Conservation (phyloP, 495 filamentous ascomycete genomes). For the Penicillium canariense region DNA sequence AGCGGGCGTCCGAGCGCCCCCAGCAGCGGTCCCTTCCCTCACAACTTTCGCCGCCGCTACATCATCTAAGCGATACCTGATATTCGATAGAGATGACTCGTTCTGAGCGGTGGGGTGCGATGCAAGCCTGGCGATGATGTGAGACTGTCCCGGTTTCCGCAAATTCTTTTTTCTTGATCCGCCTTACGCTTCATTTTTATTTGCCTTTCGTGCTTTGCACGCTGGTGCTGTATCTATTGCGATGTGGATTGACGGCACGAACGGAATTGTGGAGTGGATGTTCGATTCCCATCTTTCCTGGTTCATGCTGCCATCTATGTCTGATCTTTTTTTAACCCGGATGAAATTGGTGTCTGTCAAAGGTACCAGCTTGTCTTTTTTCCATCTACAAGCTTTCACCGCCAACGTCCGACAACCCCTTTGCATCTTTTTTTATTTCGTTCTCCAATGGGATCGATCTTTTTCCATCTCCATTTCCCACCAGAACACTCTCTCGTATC, state of each 20-base stretch:
- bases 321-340: neutral
- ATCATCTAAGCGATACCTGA: conserved; percentile 23
- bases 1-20: conserved; percentile 6
- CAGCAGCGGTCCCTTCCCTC: conserved; percentile 19
- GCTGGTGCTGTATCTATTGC: conserved; percentile 34
- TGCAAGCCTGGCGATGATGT: conserved; percentile 15
- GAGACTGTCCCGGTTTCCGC: conserved; percentile 10
- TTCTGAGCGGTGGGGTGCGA: conserved; percentile 2
- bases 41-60: conserved; percentile 32
- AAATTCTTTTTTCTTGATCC: conserved; percentile 10
- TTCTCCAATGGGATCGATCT: neutral
- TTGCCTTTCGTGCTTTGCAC: conserved; percentile 17
- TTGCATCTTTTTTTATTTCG: neutral
- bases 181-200: neutral
- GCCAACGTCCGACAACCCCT: neutral
- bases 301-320: neutral
- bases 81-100: conserved; percentile 11
- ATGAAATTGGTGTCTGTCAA: neutral
- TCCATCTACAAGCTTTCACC: no score
- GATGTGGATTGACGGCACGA: neutral
- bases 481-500: neutral
- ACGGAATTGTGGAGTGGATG: neutral
- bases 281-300: neutral
- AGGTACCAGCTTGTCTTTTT: neutral
- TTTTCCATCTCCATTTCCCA: neutral